Percentiles rank a stretch among this genome's conserved stretches.
phyloP scores from a whole-genome alignment of 805 yeast genomes.

The Clavispora vitiphila region DNA sequence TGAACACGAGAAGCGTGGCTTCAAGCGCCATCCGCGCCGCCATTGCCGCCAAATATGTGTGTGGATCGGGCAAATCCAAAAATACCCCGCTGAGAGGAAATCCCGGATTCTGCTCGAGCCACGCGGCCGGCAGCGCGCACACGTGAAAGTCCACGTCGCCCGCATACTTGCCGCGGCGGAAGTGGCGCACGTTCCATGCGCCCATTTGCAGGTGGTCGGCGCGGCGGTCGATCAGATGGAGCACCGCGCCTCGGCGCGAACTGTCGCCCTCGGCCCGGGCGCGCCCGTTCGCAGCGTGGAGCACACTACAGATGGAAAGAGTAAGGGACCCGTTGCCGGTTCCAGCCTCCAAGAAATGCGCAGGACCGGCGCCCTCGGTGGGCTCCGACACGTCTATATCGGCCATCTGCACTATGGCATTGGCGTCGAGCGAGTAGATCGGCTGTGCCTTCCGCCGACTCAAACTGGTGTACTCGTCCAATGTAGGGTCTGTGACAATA shows the following conservation, averaged over 20 bases:
- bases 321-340: slow-evolving; percentile 5
- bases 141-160: slow-evolving; percentile 1
- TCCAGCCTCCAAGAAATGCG: slow-evolving; percentile 2
- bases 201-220: slow-evolving; percentile 2
- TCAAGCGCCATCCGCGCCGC: not conserved
- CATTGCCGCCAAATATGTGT: not conserved
- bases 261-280: not conserved
- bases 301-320: slow-evolving; percentile 1
- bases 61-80: slow-evolving; percentile 3
- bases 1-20: slow-evolving; percentile 3
- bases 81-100: slow-evolving; percentile 1
- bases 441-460: slow-evolving; percentile 3
- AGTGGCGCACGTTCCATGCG: slow-evolving; percentile 1
- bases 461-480: slow-evolving; percentile 3
- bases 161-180: not conserved
- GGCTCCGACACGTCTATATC: slow-evolving; percentile 1
- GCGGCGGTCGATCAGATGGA: slow-evolving; percentile 1
- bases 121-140: slow-evolving; percentile 1
- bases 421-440: slow-evolving; percentile 2
- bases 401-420: slow-evolving; percentile 1
- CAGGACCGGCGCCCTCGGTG: no score
- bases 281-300: slow-evolving; percentile 3
- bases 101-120: not conserved
- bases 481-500: slow-evolving; percentile 2
- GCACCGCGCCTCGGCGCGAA: slow-evolving; percentile 1